These are phyloP conservation scores for Polychaeton citri DNA, from an alignment of 2,329 filamentous ascomycete species.

Conservation along the genomic window DNA sequence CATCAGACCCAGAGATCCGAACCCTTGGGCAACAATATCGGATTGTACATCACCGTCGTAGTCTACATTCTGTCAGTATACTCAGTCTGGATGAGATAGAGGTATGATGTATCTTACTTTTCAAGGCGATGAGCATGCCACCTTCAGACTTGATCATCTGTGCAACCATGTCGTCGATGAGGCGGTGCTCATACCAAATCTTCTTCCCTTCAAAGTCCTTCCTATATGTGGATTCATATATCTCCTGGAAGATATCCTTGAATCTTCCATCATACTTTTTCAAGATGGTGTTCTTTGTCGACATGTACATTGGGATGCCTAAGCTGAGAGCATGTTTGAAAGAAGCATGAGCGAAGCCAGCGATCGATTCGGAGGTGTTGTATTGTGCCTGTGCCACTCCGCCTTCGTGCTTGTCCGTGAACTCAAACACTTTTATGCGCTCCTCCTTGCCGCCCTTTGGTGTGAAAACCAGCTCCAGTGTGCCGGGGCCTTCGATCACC, in stretches of 20 bases:
- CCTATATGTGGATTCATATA: slow-evolving; percentile 82
- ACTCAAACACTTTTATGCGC: slow-evolving; percentile 81
- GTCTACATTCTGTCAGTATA: slow-evolving; percentile 42
- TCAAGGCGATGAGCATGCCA: slow-evolving; percentile 93
- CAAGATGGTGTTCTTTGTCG: slow-evolving; percentile 99
- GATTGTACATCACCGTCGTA: slow-evolving; percentile 99
- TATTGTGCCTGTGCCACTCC: slow-evolving; percentile 92
- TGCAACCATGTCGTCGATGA: slow-evolving; percentile 99
- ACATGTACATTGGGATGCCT: slow-evolving; percentile 93
- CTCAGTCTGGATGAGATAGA: slow-evolving; percentile 1
- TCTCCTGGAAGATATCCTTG: slow-evolving; percentile 98
- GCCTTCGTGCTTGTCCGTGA: slow-evolving; percentile 56
- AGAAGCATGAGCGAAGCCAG: slow-evolving; percentile 85
- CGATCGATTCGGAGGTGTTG: slow-evolving; percentile 94
- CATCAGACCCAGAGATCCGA: slow-evolving; percentile 96
- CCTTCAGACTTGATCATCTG: slow-evolving; percentile 99
- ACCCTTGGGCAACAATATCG: slow-evolving; percentile 95
- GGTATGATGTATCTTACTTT: slow-evolving; percentile 52
- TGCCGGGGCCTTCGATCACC: slow-evolving; percentile 71
- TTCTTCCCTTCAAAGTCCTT: slow-evolving; percentile 76
- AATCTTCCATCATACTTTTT: slow-evolving; percentile 98
- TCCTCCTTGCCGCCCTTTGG: slow-evolving; percentile 68
- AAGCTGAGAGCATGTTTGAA: slow-evolving; percentile 92
- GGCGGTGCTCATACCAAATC: slow-evolving; percentile 98
- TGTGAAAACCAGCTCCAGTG: slow-evolving; percentile 88